These are phyloP conservation scores for Penicillium atrosanguineum DNA, from an alignment of 495 filamentous ascomycete genomes.

Conservation along the genomic window DNA sequence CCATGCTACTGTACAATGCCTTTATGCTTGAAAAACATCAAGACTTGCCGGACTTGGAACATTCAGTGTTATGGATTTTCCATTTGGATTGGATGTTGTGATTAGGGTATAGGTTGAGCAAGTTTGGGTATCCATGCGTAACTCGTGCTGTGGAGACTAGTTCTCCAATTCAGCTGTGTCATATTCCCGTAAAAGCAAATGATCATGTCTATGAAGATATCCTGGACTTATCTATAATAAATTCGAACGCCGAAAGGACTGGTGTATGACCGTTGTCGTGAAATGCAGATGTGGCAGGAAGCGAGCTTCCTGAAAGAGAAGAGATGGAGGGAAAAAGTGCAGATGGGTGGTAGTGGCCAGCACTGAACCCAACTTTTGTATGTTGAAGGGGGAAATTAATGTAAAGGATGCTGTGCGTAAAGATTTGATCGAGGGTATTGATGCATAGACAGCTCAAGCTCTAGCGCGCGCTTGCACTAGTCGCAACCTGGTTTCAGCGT, in stretches of 20 bases:
- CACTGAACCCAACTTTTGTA: slow-evolving; percentile 11
- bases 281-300: neutral
- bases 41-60: neutral
- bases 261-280: neutral
- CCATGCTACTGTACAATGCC: neutral
- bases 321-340: neutral
- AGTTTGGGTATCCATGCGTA: slow-evolving; percentile 8
- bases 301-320: neutral
- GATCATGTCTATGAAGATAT: slow-evolving; percentile 21
- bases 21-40: neutral
- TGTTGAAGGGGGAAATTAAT: neutral
- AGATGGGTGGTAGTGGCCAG: slow-evolving; percentile 15
- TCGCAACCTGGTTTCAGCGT: slow-evolving; percentile 40
- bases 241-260: slow-evolving; percentile 19
- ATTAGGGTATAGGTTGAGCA: slow-evolving; percentile 11
- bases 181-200: slow-evolving; percentile 15
- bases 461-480: slow-evolving; percentile 41
- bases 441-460: slow-evolving; percentile 2
- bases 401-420: neutral
- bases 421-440: neutral
- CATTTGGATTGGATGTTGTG: neutral
- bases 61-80: neutral
- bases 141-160: slow-evolving; percentile 18
- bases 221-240: slow-evolving; percentile 18
- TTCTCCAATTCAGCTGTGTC: slow-evolving; percentile 11